Percentiles rank a stretch among this genome's conserved stretches.
Evolutionary conservation across 2,329 filamentous ascomycete genomes (phyloP).

Genomic region (Exophiala oligosperma): DNA sequence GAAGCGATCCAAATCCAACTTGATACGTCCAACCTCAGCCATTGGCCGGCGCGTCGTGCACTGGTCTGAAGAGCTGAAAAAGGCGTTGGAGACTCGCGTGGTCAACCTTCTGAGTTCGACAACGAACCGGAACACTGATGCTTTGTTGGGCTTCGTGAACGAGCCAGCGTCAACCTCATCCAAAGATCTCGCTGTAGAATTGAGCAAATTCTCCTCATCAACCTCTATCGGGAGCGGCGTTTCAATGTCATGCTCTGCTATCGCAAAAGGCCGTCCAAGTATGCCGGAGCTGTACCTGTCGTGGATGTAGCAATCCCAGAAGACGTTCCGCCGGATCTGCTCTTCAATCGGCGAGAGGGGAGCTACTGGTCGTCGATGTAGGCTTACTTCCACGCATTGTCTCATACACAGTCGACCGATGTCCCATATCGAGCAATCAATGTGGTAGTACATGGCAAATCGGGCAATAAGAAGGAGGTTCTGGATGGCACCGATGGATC

Average conservation of each 20-base stretch:
- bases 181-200: conserved; percentile 19
- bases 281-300: conserved; percentile 47
- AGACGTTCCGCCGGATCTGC: conserved; percentile 42
- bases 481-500: conserved; percentile 39
- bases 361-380: conserved; percentile 32
- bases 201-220: conserved; percentile 36
- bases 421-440: conserved; percentile 45
- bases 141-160: conserved; percentile 31
- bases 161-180: conserved; percentile 21
- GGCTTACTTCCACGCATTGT: conserved; percentile 41
- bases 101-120: conserved; percentile 43
- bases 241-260: conserved; percentile 42
- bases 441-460: conserved; percentile 47
- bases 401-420: conserved; percentile 43
- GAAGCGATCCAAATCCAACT: conserved; percentile 31
- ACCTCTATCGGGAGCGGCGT: conserved; percentile 39
- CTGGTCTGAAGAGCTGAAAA: conserved; percentile 3
- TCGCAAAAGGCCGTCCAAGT: conserved; percentile 44
- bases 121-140: conserved; percentile 42
- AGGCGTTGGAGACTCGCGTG: conserved; percentile 29
- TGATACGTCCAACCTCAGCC: conserved; percentile 2
- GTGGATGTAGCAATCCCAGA: conserved; percentile 49
- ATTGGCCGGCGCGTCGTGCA: neutral
- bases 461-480: conserved; percentile 43
- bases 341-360: conserved; percentile 30